Evolutionary conservation across 2,329 filamentous ascomycete species (phyloP).

Genomic region (Trichophyton simii): DNA sequence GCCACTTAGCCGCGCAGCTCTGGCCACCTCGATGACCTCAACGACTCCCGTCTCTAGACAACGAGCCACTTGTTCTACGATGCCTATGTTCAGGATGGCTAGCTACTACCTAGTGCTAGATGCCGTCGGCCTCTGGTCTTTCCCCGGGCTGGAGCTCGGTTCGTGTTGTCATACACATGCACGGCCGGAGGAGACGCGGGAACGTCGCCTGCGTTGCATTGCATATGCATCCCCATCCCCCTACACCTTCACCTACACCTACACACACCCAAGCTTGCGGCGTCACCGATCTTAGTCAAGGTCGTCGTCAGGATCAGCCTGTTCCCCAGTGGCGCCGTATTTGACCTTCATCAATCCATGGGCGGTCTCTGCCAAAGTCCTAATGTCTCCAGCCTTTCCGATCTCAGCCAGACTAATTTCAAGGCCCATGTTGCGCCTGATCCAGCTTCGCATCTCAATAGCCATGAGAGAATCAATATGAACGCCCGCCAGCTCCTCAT

Average conservation of each 20-base stretch:
- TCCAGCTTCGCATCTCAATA: constrained; percentile 14
- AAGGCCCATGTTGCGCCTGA: constrained; percentile 5
- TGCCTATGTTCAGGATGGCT: no score
- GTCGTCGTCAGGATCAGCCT: no score
- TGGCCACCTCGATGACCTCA: no score
- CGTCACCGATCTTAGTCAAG: no score
- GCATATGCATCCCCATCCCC: neutral
- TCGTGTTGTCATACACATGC: neutral
- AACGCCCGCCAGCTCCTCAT: constrained; percentile 8
- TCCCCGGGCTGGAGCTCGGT: neutral
- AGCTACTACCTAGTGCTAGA: neutral
- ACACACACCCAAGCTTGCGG: no score
- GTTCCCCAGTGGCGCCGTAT: neutral
- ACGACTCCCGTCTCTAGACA: no score
- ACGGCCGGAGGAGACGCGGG: neutral
- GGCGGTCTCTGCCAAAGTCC: neutral
- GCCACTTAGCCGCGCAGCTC: neutral
- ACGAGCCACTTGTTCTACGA: no score
- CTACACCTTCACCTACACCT: neutral
- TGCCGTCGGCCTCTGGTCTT: neutral
- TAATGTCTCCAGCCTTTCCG: neutral
- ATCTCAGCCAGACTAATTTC: neutral
- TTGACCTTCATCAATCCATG: neutral
- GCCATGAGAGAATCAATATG: constrained; percentile 15
- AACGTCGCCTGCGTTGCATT: neutral